Base-by-base conservation (phyloP, 345 rosid genomes). In the Euphorbia pulcherrima region DNA sequence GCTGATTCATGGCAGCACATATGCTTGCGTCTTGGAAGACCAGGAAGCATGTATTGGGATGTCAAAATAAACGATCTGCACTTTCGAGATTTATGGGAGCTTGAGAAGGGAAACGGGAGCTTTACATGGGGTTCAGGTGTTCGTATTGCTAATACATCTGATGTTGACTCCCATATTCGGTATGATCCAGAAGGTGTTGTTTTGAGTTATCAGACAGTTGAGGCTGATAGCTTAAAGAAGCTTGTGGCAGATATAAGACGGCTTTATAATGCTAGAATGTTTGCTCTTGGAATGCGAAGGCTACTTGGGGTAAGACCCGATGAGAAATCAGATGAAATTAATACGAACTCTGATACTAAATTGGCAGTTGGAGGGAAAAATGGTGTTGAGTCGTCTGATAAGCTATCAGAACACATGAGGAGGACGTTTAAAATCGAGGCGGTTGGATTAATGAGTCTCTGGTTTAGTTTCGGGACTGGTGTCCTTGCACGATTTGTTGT, bases 21-120 rank as follows among this genome's bases (percentile, higher is more conserved):
- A 72, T 90, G 99, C 86, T 82, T 95, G 83, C 88, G 92, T 77
- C 98, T 92, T 72, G 99, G 99, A 59, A 88, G 90, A 75, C 97
- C 97, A 65, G 99, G 98, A 86, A 90, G 87, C 82, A 95, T 88
- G 96, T 73, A 83, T 74, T 95, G 99, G 99, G 97, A 95, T 83
- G 97, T 93, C 71, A 93, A 92, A 79, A 87, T 95, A 75, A 92
- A 82, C 80, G 98, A 95, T 72, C 97, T 87, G 68, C 96, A 95
- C 79, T 95, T 95, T 74, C 87, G 92, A 78, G 99, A 95, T 80
- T 75, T 95, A 74, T 92, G 98, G 98, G 99, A 90, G 60, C 97
- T 95, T 83, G 97, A 90, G 63, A 92, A 92, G 79, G 99, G 99
- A 68, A 85, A 82, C 80, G 78, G 75, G 68, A 75, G 53, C 71